Conservation (phyloP, 768 basidiomycete genomes). For the Steccherinum ochraceum region DNA sequence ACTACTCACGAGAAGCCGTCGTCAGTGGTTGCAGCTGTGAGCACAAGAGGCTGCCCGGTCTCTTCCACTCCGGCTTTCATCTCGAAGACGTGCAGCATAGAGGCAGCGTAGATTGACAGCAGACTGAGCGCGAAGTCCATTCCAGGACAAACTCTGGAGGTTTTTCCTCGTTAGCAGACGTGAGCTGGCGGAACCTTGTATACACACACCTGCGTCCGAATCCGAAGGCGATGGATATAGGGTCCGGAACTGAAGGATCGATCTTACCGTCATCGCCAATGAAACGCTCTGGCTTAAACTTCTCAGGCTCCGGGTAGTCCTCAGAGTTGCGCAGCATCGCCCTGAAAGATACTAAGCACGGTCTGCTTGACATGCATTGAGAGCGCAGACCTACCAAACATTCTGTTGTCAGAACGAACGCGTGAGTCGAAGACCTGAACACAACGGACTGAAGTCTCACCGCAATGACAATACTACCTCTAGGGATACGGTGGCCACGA, state of each 20-base stretch:
- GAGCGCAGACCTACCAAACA: too few species aligned
- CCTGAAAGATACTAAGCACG: constrained; percentile 10
- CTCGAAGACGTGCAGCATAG: neutral
- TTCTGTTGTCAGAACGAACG: too few species aligned
- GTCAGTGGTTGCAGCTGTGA: neutral
- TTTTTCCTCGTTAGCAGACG: neutral
- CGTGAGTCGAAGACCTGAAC: too few species aligned
- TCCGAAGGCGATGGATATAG: neutral
- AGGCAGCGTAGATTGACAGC: neutral
- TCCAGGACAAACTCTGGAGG: neutral
- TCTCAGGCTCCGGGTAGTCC: constrained; percentile 12
- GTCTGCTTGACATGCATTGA: too few species aligned
- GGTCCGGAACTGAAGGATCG: neutral
- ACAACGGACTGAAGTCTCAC: too few species aligned
- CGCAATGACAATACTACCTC: constrained; percentile 6
- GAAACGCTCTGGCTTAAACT: constrained; percentile 18
- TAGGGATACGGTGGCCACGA: neutral
- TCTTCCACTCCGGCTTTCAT: neutral
- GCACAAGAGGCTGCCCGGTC: neutral
- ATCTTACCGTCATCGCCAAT: neutral
- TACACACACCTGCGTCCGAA: neutral
- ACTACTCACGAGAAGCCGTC: neutral
- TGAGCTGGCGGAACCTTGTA: too few species aligned
- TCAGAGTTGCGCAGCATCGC: constrained; percentile 12
- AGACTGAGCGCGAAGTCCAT: neutral